Percentiles rank a stretch among this genome's conserved stretches.
phyloP scores from a whole-genome alignment of 345 rosid genomes.

The Tarenaya hassleriana region DNA sequence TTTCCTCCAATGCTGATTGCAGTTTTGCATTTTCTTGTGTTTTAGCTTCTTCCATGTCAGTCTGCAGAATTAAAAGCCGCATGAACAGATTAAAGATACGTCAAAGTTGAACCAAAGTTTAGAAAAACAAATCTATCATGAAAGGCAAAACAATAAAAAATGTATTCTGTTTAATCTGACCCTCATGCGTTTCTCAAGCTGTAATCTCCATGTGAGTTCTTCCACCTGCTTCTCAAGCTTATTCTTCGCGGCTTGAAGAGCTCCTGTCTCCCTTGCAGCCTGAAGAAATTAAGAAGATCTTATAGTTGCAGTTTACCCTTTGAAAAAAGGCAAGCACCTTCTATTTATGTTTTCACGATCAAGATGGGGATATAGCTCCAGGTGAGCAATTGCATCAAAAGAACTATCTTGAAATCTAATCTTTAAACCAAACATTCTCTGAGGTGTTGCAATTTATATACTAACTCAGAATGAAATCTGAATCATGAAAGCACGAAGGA shows the following conservation, averaged over 20 bases:
- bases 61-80: slow-evolving; percentile 35
- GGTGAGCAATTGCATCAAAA: slow-evolving; percentile 4
- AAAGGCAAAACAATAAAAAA: slow-evolving; percentile 2
- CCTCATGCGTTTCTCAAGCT: slow-evolving; percentile 82
- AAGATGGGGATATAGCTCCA: slow-evolving; percentile 8
- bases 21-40: slow-evolving; percentile 77
- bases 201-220: slow-evolving; percentile 76
- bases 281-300: slow-evolving; percentile 29
- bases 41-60: slow-evolving; percentile 86
- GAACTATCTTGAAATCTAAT: slow-evolving; percentile 6
- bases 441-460: slow-evolving; percentile 1
- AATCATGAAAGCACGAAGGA: slow-evolving; percentile 11
- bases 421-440: slow-evolving; percentile 3
- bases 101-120: slow-evolving; percentile 3
- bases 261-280: slow-evolving; percentile 97
- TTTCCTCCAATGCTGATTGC: slow-evolving; percentile 64
- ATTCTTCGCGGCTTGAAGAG: slow-evolving; percentile 90
- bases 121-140: background rate
- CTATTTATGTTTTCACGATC: slow-evolving; percentile 12
- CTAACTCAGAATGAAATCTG: slow-evolving; percentile 12
- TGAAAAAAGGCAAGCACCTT: slow-evolving; percentile 10
- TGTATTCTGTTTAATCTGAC: slow-evolving; percentile 29
- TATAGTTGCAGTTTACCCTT: slow-evolving; percentile 5
- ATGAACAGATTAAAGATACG: slow-evolving; percentile 2
- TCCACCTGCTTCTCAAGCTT: slow-evolving; percentile 90